These are phyloP conservation scores for Mikania micrantha DNA, from an alignment of 129 eudicot genomes.

Conservation along the genomic window DNA sequence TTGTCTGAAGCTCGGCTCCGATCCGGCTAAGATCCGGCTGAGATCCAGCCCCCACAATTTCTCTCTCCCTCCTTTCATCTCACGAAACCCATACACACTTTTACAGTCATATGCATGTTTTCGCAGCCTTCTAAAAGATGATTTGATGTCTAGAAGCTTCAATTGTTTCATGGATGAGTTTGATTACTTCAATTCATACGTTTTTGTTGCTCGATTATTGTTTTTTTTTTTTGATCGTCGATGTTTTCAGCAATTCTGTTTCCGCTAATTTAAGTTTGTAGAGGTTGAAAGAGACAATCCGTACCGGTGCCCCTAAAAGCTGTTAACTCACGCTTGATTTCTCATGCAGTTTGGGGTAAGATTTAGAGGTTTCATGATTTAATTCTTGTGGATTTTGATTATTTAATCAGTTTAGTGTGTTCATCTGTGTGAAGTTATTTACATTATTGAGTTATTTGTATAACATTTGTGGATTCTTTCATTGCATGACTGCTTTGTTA, in stretches of 20 bases:
- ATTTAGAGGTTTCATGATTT: too few species aligned
- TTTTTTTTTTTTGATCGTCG: neutral
- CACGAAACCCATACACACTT: slow-evolving; percentile 1
- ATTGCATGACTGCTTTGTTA: neutral
- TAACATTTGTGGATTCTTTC: neutral
- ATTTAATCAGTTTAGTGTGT: slow-evolving; percentile 2
- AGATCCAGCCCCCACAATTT: slow-evolving; percentile 25
- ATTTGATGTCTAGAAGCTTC: neutral
- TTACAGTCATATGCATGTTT: neutral
- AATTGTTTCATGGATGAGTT: neutral
- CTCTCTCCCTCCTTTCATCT: slow-evolving; percentile 19
- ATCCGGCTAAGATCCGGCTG: slow-evolving; percentile 37
- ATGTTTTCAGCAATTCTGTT: neutral
- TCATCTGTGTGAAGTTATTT: neutral
- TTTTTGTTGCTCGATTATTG: neutral
- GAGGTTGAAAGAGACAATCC: slow-evolving; percentile 16
- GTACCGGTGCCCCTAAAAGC: neutral
- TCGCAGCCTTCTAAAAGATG: neutral
- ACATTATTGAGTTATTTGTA: neutral
- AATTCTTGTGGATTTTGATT: neutral
- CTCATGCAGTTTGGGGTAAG: slow-evolving; percentile 35
- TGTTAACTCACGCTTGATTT: slow-evolving; percentile 10
- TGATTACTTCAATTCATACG: neutral
- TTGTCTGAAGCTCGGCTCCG: slow-evolving; percentile 40
- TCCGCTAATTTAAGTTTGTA: slow-evolving; percentile 7